Percentiles rank a stretch among this genome's conserved stretches.
Evolutionary conservation across 176 grass and related monocot genomes (phyloP).

Genomic region (Metroxylon sagu): DNA sequence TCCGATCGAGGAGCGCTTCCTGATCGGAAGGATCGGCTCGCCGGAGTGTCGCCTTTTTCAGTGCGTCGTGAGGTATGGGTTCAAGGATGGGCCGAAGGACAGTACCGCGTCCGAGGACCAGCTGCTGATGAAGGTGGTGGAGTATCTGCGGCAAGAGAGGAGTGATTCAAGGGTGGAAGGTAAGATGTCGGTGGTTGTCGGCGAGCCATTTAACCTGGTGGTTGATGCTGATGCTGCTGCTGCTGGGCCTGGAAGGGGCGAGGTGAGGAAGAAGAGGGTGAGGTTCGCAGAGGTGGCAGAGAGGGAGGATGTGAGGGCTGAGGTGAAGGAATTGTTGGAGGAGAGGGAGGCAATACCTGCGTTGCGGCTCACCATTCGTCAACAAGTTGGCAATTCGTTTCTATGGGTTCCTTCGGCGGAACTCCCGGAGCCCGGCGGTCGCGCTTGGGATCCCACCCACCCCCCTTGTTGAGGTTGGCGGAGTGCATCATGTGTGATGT

Average conservation of each 20-base stretch:
- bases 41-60: slow-evolving; percentile 45
- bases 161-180: slow-evolving; percentile 3
- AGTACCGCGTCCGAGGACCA: slow-evolving; percentile 67
- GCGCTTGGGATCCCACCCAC: slow-evolving; percentile 65
- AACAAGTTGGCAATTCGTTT: slow-evolving; percentile 70
- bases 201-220: slow-evolving; percentile 1
- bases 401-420: slow-evolving; percentile 76
- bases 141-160: slow-evolving; percentile 53
- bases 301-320: slow-evolving; percentile 18
- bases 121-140: slow-evolving; percentile 66
- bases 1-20: slow-evolving; percentile 36
- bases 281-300: slow-evolving; percentile 28
- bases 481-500: too few relatives aligned
- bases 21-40: slow-evolving; percentile 49
- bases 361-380: slow-evolving; percentile 47
- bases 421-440: slow-evolving; percentile 58
- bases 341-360: slow-evolving; percentile 70
- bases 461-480: slow-evolving; percentile 67
- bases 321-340: slow-evolving; percentile 53
- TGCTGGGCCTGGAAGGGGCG: slow-evolving; percentile 21
- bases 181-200: slow-evolving; percentile 44
- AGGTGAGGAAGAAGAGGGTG: slow-evolving; percentile 28
- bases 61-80: slow-evolving; percentile 64
- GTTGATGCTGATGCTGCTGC: slow-evolving; percentile 25
- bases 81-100: slow-evolving; percentile 64